Conservation (phyloP, 1,284 basidiomycete species). For the Pseudozyma sp. region DNA sequence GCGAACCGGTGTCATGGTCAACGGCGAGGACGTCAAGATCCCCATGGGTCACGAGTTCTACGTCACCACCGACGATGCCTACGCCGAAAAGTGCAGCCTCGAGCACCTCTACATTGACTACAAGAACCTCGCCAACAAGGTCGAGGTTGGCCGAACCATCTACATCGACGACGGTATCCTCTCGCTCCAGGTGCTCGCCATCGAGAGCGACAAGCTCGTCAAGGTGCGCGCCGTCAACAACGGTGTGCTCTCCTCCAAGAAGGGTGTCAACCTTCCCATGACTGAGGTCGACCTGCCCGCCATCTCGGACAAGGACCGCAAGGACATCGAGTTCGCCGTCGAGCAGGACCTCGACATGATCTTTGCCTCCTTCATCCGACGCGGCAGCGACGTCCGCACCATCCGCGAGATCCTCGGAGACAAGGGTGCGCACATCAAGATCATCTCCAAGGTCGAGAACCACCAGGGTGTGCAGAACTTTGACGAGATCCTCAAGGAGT, state of each 20-base stretch:
- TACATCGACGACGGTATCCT: conserved; percentile 98
- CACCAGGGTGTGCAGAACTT: conserved; percentile 69
- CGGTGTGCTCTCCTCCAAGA: conserved; percentile 92
- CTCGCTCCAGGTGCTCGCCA: conserved; percentile 88
- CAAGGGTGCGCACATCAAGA: conserved; percentile 67
- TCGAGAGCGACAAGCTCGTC: conserved; percentile 71
- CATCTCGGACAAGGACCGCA: conserved; percentile 90
- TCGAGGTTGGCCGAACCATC: conserved; percentile 92
- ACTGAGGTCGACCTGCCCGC: conserved; percentile 97
- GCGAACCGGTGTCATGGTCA: conserved; percentile 92
- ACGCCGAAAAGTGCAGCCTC: conserved; percentile 87
- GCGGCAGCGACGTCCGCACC: conserved; percentile 62
- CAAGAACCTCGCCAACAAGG: conserved; percentile 93
- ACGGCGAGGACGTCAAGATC: conserved; percentile 86
- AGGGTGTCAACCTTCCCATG: conserved; percentile 99
- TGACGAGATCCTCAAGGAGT: conserved; percentile 68
- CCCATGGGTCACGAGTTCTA: conserved; percentile 93
- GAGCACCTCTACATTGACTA: conserved; percentile 71
- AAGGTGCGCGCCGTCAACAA: conserved; percentile 90
- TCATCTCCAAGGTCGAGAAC: conserved; percentile 69
- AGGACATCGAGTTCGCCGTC: conserved; percentile 93
- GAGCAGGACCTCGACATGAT: conserved; percentile 97
- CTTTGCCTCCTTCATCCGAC: conserved; percentile 68
- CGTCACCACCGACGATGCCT: conserved; percentile 85
- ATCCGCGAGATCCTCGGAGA: conserved; percentile 68